Evolutionary conservation across 1,284 basidiomycete genomes (phyloP).

Genomic region (Rhodotorula sp.): DNA sequence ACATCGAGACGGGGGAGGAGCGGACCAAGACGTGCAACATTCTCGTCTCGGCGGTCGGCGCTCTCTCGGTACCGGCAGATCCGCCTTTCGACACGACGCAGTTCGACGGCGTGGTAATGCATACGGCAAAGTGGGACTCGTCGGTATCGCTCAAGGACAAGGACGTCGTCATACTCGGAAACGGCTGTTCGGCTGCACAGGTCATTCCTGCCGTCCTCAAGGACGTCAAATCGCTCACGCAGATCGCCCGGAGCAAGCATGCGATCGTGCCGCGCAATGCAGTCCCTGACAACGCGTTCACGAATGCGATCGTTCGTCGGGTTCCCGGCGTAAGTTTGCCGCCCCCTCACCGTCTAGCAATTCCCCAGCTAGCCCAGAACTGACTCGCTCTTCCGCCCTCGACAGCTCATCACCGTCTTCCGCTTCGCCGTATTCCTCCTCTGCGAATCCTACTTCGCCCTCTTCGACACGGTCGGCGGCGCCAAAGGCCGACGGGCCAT

Average conservation of each 20-base stretch:
- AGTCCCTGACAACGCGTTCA: slow-evolving; percentile 11
- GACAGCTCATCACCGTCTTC: slow-evolving; percentile 18
- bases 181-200: slow-evolving; percentile 34
- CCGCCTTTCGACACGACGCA: slow-evolving; percentile 21
- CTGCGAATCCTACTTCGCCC: slow-evolving; percentile 22
- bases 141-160: slow-evolving; percentile 29
- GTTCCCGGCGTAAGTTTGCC: slow-evolving; percentile 34
- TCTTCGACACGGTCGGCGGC: slow-evolving; percentile 14
- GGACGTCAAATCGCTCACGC: slow-evolving; percentile 30
- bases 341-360: no score
- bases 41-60: slow-evolving; percentile 33
- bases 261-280: slow-evolving; percentile 21
- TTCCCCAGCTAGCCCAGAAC: no score
- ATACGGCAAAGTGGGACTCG: slow-evolving; percentile 32
- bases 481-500: slow-evolving; percentile 5
- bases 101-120: slow-evolving; percentile 35
- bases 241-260: slow-evolving; percentile 32
- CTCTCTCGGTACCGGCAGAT: slow-evolving; percentile 16
- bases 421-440: slow-evolving; percentile 20
- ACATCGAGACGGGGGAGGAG: slow-evolving; percentile 18
- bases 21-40: slow-evolving; percentile 33
- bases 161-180: slow-evolving; percentile 38
- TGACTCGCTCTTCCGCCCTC: neutral
- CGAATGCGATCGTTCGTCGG: slow-evolving; percentile 12
- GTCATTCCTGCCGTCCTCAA: slow-evolving; percentile 29